Conservation (phyloP, 208 protist species). For the Trypanosomatidae sp. region DNA sequence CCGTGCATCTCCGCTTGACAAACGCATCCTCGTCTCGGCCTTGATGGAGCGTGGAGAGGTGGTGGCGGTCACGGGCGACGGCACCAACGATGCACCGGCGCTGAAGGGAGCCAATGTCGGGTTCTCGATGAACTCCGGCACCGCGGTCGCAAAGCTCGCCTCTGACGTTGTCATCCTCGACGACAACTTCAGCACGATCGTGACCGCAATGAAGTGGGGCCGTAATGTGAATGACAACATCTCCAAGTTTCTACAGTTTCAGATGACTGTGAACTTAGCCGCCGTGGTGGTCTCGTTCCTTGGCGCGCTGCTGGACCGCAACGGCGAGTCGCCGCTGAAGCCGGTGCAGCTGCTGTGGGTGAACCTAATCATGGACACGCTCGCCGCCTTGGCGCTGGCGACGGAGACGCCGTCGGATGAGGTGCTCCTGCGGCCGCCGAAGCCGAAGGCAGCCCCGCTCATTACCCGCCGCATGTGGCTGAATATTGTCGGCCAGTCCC, state of each 20-base stretch:
- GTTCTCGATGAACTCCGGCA: constrained; percentile 94
- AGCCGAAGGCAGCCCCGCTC: constrained; percentile 85
- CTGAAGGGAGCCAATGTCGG: constrained; percentile 99
- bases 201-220: constrained; percentile 97
- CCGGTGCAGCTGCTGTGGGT: constrained; percentile 94
- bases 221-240: constrained; percentile 98
- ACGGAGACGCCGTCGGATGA: constrained; percentile 85
- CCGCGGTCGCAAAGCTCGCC: constrained; percentile 94
- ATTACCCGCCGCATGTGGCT: constrained; percentile 93
- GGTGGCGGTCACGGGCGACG: constrained; percentile 95
- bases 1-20: constrained; percentile 95
- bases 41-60: constrained; percentile 83
- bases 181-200: constrained; percentile 98
- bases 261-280: constrained; percentile 96
- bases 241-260: constrained; percentile 98
- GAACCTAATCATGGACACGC: constrained; percentile 94
- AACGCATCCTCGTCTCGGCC: constrained; percentile 78
- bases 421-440: constrained; percentile 73
- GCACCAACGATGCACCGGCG: constrained; percentile 98
- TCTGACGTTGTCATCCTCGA: constrained; percentile 96
- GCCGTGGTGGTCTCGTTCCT: constrained; percentile 92
- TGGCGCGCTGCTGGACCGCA: constrained; percentile 74
- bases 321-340: constrained; percentile 84
- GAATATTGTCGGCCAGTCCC: constrained; percentile 74
- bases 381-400: constrained; percentile 91